Conservation (phyloP, 2,329 filamentous ascomycete species). For the Penicillium sp. region DNA sequence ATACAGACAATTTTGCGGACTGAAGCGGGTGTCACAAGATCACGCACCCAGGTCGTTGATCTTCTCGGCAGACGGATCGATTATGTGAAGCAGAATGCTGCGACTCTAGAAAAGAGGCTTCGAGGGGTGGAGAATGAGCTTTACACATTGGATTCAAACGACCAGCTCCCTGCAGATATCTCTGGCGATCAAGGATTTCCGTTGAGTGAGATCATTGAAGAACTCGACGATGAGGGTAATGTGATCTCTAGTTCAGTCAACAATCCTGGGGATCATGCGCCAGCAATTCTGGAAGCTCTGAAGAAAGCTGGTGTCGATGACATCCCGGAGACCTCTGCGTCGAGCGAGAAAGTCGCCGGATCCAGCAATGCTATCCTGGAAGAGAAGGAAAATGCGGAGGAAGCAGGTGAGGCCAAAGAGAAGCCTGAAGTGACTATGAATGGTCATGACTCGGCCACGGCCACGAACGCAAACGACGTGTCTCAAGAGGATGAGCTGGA, state of each 20-base stretch:
- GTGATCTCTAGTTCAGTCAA: constrained; percentile 70
- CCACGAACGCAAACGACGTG: constrained; percentile 15
- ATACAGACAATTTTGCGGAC: constrained; percentile 59
- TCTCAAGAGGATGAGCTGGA: constrained; percentile 17
- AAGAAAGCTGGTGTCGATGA: constrained; percentile 73
- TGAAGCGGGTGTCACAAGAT: constrained; percentile 51
- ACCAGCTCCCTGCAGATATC: constrained; percentile 60
- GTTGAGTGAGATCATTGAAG: constrained; percentile 87
- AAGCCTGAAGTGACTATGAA: background rate
- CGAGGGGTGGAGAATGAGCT: constrained; percentile 68
- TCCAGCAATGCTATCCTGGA: constrained; percentile 4
- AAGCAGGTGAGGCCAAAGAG: background rate
- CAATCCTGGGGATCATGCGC: constrained; percentile 68
- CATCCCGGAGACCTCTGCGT: constrained; percentile 34
- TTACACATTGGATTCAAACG: constrained; percentile 63
- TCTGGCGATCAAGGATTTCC: constrained; percentile 67
- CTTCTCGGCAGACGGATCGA: constrained; percentile 77
- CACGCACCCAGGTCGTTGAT: constrained; percentile 65
- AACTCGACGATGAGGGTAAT: constrained; percentile 88
- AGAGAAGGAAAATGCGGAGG: constrained; percentile 1
- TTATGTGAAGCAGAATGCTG: constrained; percentile 83
- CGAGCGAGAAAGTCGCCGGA: constrained; percentile 21
- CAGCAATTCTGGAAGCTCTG: constrained; percentile 71
- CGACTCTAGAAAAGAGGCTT: constrained; percentile 73
- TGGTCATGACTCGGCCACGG: constrained; percentile 5